Conservation (phyloP, 805 yeast species). For the Nakazawaea populi region DNA sequence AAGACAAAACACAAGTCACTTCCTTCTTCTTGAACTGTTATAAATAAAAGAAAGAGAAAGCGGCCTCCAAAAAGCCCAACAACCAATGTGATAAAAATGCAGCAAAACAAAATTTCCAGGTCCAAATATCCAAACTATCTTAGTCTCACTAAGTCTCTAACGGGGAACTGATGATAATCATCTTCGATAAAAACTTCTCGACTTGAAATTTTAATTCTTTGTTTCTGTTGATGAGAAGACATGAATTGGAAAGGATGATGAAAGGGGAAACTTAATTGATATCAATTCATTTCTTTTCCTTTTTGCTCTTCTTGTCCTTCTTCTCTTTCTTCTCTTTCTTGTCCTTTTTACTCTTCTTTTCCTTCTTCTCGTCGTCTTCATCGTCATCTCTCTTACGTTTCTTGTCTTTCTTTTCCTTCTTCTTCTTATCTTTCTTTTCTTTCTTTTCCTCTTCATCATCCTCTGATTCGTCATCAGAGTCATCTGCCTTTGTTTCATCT, state of each 20-base stretch:
- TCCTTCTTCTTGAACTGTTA: neutral
- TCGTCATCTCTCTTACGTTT: conserved; percentile 20
- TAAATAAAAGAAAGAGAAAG: neutral
- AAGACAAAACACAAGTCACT: neutral
- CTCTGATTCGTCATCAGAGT: conserved; percentile 13
- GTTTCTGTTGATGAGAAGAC: too few relatives aligned
- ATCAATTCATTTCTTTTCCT: neutral
- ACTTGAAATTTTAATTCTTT: too few relatives aligned
- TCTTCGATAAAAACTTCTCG: too few relatives aligned
- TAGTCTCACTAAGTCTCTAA: too few relatives aligned
- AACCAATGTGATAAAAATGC: neutral
- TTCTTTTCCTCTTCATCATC: conserved; percentile 18
- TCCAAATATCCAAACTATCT: neutral
- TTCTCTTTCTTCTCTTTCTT: conserved; percentile 19
- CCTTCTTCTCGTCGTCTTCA: conserved; percentile 20
- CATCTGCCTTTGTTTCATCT: conserved; percentile 16
- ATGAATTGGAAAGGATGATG: neutral
- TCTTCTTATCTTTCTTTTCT: conserved; percentile 20
- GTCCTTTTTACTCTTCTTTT: conserved; percentile 17
- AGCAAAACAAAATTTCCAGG: neutral
- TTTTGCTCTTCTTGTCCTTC: conserved; percentile 16
- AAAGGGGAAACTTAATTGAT: neutral
- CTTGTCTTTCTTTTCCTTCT: conserved; percentile 14
- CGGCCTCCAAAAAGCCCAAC: neutral
- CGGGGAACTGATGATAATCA: too few relatives aligned